Percentiles rank a stretch among this genome's conserved stretches.
Evolutionary conservation across 805 yeast species (phyloP).

Genomic region (Saccharomycopsis sp.): DNA sequence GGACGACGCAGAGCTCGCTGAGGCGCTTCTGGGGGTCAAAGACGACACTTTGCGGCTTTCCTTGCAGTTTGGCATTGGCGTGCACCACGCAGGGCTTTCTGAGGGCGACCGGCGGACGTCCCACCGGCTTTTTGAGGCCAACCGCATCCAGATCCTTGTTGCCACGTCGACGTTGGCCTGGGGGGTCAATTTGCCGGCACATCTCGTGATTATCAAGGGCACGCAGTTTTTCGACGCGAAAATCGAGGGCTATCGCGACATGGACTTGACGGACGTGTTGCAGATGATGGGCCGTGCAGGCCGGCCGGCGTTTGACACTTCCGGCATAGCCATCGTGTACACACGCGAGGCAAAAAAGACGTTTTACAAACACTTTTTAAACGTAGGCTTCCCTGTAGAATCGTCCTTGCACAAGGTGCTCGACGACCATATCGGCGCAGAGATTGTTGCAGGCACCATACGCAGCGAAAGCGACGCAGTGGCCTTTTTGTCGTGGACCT

Average conservation of each 20-base stretch:
- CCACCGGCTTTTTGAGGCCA: slow-evolving; percentile 77
- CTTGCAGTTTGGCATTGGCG: slow-evolving; percentile 78
- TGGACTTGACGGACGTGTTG: slow-evolving; percentile 93
- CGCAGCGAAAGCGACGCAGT: slow-evolving; percentile 91
- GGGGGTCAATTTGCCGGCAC: slow-evolving; percentile 99
- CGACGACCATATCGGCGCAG: slow-evolving; percentile 93
- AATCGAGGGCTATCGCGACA: slow-evolving; percentile 88
- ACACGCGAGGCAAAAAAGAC: slow-evolving; percentile 76
- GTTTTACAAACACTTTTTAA: slow-evolving; percentile 79
- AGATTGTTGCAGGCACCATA: slow-evolving; percentile 89
- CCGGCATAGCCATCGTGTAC: slow-evolving; percentile 88
- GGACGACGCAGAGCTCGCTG: slow-evolving; percentile 56
- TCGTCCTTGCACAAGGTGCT: slow-evolving; percentile 71
- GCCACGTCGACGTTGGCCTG: slow-evolving; percentile 98
- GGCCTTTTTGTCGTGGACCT: slow-evolving; percentile 95
- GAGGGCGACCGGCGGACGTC: slow-evolving; percentile 83
- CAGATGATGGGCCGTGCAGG: slow-evolving; percentile 99
- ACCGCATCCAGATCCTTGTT: slow-evolving; percentile 85
- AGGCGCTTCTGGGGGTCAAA: slow-evolving; percentile 47
- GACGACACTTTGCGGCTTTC: slow-evolving; percentile 77
- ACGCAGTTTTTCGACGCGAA: slow-evolving; percentile 94
- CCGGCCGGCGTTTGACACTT: slow-evolving; percentile 90
- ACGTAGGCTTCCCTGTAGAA: slow-evolving; percentile 96
- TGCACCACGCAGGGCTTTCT: slow-evolving; percentile 96
- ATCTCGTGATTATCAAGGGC: slow-evolving; percentile 95